phyloP scores from a whole-genome alignment of 2,329 filamentous ascomycete species.

The Orbilia brochopaga region DNA sequence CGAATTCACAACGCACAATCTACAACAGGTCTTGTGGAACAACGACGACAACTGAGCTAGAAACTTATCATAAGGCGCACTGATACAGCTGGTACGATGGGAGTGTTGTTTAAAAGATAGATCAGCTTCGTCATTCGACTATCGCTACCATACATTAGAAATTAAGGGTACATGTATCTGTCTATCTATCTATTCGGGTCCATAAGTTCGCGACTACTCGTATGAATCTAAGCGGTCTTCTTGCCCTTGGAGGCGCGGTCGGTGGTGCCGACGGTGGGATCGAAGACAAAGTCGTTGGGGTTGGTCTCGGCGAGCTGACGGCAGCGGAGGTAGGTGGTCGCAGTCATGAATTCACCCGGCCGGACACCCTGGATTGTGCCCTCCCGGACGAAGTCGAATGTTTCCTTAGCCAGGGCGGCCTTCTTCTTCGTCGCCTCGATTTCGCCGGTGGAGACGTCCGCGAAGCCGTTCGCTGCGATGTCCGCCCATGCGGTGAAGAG shows the following conservation, averaged over 20 bases:
- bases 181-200: no score
- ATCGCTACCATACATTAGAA: conserved; percentile 1
- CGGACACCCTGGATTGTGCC: conserved; percentile 37
- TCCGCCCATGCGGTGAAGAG: conserved; percentile 24
- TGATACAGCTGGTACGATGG: no score
- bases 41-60: no score
- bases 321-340: conserved; percentile 30
- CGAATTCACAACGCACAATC: neutral
- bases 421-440: neutral
- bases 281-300: conserved; percentile 10
- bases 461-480: conserved; percentile 4
- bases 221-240: no score
- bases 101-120: no score
- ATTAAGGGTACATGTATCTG: conserved; percentile 1
- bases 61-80: no score
- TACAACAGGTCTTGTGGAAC: no score
- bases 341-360: conserved; percentile 24
- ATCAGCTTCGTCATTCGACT: no score
- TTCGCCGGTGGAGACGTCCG: neutral
- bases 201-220: no score
- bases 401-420: neutral
- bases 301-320: conserved; percentile 25
- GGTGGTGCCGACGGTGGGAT: no score
- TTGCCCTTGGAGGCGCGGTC: neutral
- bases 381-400: conserved; percentile 9